phyloP scores from a whole-genome alignment of 768 basidiomycete species.

The Boletus insuetus region DNA sequence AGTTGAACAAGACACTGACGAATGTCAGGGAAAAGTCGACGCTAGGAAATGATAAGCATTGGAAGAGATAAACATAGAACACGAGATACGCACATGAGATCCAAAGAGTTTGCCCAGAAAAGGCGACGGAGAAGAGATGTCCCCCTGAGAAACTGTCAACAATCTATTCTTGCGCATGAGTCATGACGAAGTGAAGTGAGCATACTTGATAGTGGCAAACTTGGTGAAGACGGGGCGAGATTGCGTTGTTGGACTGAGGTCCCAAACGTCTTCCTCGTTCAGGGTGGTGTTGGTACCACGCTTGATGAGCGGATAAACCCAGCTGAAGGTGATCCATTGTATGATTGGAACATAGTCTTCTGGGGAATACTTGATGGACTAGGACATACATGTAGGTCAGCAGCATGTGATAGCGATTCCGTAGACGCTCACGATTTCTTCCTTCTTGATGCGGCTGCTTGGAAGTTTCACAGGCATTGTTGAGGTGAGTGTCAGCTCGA shows the following conservation, averaged over 20 bases:
- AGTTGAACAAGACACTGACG: constrained; percentile 71
- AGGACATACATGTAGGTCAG: neutral
- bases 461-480: constrained; percentile 71
- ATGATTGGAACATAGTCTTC: constrained; percentile 76
- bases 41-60: constrained; percentile 23
- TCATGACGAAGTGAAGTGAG: neutral
- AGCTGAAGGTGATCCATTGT: constrained; percentile 70
- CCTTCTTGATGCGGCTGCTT: constrained; percentile 44
- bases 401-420: neutral
- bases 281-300: constrained; percentile 52
- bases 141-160: constrained; percentile 12
- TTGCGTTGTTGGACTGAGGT: constrained; percentile 63
- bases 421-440: constrained; percentile 56
- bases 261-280: constrained; percentile 70
- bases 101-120: constrained; percentile 45
- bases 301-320: constrained; percentile 65
- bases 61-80: neutral
- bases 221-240: constrained; percentile 61
- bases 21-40: constrained; percentile 69
- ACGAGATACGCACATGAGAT: constrained; percentile 34
- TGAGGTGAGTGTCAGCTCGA: constrained; percentile 47
- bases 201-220: constrained; percentile 34
- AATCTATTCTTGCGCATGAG: neutral
- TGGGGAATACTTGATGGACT: constrained; percentile 38
- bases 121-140: constrained; percentile 41